A percentile compares a stretch with the other conserved stretches of the same genome.
phyloP scores from a whole-genome alignment of 306 rosid species.

The Hippophae rhamnoides region DNA sequence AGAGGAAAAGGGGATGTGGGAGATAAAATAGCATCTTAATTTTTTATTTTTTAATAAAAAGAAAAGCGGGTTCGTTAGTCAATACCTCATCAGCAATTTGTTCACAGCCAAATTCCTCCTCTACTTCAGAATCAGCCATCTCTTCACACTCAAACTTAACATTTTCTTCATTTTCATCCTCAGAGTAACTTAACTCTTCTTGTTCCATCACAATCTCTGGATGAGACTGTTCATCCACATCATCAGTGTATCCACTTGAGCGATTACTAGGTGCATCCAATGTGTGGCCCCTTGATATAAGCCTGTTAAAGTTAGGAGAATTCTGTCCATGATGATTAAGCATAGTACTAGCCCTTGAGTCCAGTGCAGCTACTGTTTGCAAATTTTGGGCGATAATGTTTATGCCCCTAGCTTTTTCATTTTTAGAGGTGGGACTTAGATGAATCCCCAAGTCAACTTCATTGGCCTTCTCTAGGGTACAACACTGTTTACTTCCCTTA shows the following conservation, averaged over 20 bases:
- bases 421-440: slow-evolving; percentile 50
- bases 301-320: slow-evolving; percentile 24
- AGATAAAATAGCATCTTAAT: too few species aligned
- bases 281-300: slow-evolving; percentile 31
- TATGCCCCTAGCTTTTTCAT: slow-evolving; percentile 34
- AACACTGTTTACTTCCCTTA: slow-evolving; percentile 21
- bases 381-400: slow-evolving; percentile 18
- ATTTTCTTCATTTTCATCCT: slow-evolving; percentile 84
- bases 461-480: slow-evolving; percentile 33
- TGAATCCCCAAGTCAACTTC: slow-evolving; percentile 84
- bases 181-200: slow-evolving; percentile 87
- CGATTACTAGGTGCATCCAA: slow-evolving; percentile 26
- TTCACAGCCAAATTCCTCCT: slow-evolving; percentile 66
- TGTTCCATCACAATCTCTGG: slow-evolving; percentile 90
- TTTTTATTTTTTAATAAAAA: slow-evolving; percentile 6
- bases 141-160: slow-evolving; percentile 95
- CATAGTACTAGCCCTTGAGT: slow-evolving; percentile 24
- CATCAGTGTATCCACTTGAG: slow-evolving; percentile 36
- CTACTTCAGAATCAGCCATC: slow-evolving; percentile 96
- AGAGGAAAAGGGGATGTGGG: too few species aligned
- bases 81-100: slow-evolving; percentile 39
- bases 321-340: slow-evolving; percentile 27
- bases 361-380: slow-evolving; percentile 19
- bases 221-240: slow-evolving; percentile 61
- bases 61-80: slow-evolving; percentile 40